Base-by-base conservation (phyloP, 2,329 filamentous ascomycete genomes). In the Apiospora marii region DNA sequence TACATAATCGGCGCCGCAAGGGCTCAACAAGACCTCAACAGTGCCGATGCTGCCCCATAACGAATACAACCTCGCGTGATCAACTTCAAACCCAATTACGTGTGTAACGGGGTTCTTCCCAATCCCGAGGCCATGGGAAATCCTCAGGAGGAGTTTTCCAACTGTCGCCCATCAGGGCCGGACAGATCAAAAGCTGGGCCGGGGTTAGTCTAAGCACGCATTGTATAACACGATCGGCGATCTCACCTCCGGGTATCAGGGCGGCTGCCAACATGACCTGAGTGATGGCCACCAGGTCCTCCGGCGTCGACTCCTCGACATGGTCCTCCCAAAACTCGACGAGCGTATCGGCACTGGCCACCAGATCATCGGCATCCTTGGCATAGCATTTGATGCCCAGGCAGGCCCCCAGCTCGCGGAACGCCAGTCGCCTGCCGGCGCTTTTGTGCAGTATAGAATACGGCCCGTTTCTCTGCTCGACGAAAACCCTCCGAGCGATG, bases 181-280 rank as follows among this genome's bases (percentile, higher is more conserved):
- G 53, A 61, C 8, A 19, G 53, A 37, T 61, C 53, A 30, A 61
- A 61, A 61, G 30, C 53, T 61, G 14, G 19, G 30, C 3, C 27
- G 19, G 22, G 27, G 53, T 37, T 16, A 37, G 53, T 10, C 30
- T 49, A 6, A 22, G 30, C 46, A 22, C 27, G 34, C 2, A 30
- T 37, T 2, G 3, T 19, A 37, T 37, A 34, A 34, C 24, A 58
- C 3, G 27, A 8, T 34, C 27, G 27, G 34, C 30, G 6, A 34
- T 37, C 86, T 85, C 75, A 89, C 88, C 86, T 75, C 88, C 88
- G 5, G 87, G 86, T 69, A 88, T 83, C 74, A 90, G 75, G 46
- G 87, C 87, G 5, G 87, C 82, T 19, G 88, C 86, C 80, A 88
- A 89, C 88, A 90, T 90, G 51, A 87, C 87, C 30, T 83, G 79